Evolutionary conservation across 2,329 filamentous ascomycete species (phyloP).

Genomic region (Cytospora piceae): DNA sequence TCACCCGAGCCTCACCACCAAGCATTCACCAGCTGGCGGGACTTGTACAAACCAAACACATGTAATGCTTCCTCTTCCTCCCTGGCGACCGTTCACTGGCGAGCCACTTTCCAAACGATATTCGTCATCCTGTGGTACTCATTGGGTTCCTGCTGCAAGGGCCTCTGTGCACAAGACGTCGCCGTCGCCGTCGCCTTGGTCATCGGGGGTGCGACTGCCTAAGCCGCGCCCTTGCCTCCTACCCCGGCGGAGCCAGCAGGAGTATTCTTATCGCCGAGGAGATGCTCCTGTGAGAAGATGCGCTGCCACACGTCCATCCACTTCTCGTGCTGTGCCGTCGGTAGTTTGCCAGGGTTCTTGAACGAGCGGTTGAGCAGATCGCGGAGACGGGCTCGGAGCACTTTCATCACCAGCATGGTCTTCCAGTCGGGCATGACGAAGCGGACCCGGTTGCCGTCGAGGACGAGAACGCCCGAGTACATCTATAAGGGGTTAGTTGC

Average conservation of each 20-base stretch:
- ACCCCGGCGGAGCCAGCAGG: background rate
- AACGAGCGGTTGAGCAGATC: slow-evolving; percentile 76
- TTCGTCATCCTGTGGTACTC: slow-evolving; percentile 18
- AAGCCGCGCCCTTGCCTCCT: slow-evolving; percentile 21
- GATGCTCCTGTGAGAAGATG: slow-evolving; percentile 62
- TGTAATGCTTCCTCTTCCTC: background rate
- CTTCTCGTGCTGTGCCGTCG: slow-evolving; percentile 68
- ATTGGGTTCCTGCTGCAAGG: slow-evolving; percentile 1
- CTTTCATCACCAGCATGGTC: slow-evolving; percentile 85
- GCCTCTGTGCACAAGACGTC: background rate
- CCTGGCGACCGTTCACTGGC: slow-evolving; percentile 8
- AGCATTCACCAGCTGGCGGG: background rate
- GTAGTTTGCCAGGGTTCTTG: slow-evolving; percentile 65
- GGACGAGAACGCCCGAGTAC: slow-evolving; percentile 81
- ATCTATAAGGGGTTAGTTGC: slow-evolving; percentile 55
- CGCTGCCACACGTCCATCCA: slow-evolving; percentile 77
- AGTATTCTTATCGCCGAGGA: slow-evolving; percentile 36
- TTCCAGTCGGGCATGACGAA: slow-evolving; percentile 90
- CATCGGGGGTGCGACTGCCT: slow-evolving; percentile 13
- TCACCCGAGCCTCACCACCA: background rate
- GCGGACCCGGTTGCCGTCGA: slow-evolving; percentile 85
- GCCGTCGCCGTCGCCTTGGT: slow-evolving; percentile 4
- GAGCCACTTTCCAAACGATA: slow-evolving; percentile 23
- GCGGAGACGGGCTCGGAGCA: slow-evolving; percentile 71
- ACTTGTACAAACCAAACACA: background rate